A percentile compares a stretch with the other conserved stretches of the same genome.
Conservation (phyloP, 2,329 filamentous ascomycete species). For the Fusarium sambucinum region DNA sequence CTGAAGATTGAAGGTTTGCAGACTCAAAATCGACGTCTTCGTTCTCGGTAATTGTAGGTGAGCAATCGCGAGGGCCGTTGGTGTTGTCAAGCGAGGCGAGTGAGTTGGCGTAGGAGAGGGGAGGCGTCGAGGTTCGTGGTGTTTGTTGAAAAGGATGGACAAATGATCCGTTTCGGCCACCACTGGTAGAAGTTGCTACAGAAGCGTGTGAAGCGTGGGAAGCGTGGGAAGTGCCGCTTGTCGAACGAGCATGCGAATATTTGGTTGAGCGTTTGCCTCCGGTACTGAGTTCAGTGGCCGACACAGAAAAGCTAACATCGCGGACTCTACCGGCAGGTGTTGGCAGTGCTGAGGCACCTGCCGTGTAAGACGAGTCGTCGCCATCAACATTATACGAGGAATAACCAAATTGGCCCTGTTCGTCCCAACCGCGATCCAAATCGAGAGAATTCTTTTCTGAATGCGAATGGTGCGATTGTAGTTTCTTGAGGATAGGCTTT, state of each 20-base stretch:
- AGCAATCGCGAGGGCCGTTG: slow-evolving; percentile 61
- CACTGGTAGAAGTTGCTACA: slow-evolving; percentile 66
- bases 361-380: slow-evolving; percentile 44
- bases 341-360: slow-evolving; percentile 41
- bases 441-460: slow-evolving; percentile 74
- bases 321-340: slow-evolving; percentile 43
- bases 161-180: slow-evolving; percentile 64
- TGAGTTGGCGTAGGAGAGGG: slow-evolving; percentile 69
- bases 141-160: slow-evolving; percentile 75
- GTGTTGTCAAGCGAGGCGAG: slow-evolving; percentile 63
- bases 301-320: slow-evolving; percentile 63
- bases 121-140: slow-evolving; percentile 70
- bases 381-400: slow-evolving; percentile 48
- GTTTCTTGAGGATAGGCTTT: slow-evolving; percentile 73
- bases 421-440: slow-evolving; percentile 70
- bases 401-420: slow-evolving; percentile 58
- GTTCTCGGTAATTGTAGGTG: slow-evolving; percentile 67
- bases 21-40: slow-evolving; percentile 56
- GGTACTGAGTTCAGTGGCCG: slow-evolving; percentile 51
- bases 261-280: slow-evolving; percentile 53
- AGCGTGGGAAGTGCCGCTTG: slow-evolving; percentile 68
- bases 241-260: slow-evolving; percentile 68
- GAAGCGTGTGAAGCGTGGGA: slow-evolving; percentile 70
- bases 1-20: slow-evolving; percentile 30
- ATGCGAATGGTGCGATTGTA: slow-evolving; percentile 60